A percentile compares a stretch with the other conserved stretches of the same genome.
These are phyloP conservation scores for Chaetoceros tenuissimus DNA, from an alignment of 108 stramenopile genomes.

Conservation along the genomic window DNA sequence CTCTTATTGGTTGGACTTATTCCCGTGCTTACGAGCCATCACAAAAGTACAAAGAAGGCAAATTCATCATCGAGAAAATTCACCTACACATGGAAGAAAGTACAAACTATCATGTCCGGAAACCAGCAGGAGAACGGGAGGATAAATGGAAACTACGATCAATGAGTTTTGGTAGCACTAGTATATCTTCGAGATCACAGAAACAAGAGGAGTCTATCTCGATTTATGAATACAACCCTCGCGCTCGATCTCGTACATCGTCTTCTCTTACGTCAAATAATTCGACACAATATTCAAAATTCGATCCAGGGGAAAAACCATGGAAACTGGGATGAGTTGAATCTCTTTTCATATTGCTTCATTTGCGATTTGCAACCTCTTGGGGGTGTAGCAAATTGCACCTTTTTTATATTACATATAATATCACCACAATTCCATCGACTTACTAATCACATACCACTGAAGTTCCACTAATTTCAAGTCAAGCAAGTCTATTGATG, in stretches of 20 bases:
- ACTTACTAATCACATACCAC: no score
- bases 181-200: neutral
- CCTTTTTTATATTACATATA: no score
- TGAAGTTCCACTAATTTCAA: no score
- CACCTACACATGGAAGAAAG: slow-evolving; percentile 73
- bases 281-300: no score
- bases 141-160: slow-evolving; percentile 67
- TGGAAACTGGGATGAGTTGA: no score
- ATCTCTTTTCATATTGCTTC: no score
- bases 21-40: slow-evolving; percentile 70
- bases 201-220: slow-evolving; percentile 4
- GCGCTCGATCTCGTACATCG: neutral
- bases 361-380: no score
- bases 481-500: no score
- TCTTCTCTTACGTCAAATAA: no score
- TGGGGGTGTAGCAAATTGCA: no score
- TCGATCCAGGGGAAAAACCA: no score
- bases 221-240: neutral
- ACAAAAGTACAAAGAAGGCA: slow-evolving; percentile 93
- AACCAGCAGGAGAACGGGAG: slow-evolving; percentile 64
- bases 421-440: no score
- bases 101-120: slow-evolving; percentile 41
- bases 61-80: slow-evolving; percentile 89
- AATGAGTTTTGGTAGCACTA: slow-evolving; percentile 68
- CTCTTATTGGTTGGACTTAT: slow-evolving; percentile 94